Evolutionary conservation across 768 basidiomycete species (phyloP).

Genomic region (Xerocomus brunneocitrinus): DNA sequence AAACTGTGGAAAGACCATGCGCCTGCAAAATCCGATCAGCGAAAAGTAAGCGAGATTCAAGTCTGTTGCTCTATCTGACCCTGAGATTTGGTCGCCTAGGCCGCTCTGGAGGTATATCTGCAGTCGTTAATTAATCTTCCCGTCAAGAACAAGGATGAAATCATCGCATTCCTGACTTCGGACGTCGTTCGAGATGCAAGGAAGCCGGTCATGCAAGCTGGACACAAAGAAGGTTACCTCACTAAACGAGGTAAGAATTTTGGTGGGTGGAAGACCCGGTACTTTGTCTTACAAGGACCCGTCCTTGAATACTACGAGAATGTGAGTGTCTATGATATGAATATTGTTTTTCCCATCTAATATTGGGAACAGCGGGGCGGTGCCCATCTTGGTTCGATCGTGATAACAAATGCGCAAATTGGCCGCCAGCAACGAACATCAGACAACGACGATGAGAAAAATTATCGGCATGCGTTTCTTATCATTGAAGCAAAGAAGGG

Average conservation of each 20-base stretch:
- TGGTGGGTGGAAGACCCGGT: conserved; percentile 96
- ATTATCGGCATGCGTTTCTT: conserved; percentile 95
- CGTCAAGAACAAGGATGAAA: conserved; percentile 81
- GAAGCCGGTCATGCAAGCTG: conserved; percentile 72
- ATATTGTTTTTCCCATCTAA: conserved; percentile 8
- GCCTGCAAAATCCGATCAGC: conserved; percentile 92
- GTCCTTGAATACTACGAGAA: conserved; percentile 93
- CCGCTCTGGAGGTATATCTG: conserved; percentile 79
- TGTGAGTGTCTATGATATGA: conserved; percentile 49
- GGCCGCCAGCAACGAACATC: conserved; percentile 82
- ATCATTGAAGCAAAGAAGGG: conserved; percentile 86
- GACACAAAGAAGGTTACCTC: conserved; percentile 91
- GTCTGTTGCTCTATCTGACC: background rate
- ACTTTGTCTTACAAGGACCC: conserved; percentile 89
- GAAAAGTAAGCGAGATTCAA: conserved; percentile 60
- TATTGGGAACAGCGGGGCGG: conserved; percentile 69
- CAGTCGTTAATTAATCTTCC: conserved; percentile 78
- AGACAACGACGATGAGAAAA: conserved; percentile 75
- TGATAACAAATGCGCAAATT: conserved; percentile 90
- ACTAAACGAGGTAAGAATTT: conserved; percentile 98
- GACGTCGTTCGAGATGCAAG: conserved; percentile 77
- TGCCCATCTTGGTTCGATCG: conserved; percentile 84
- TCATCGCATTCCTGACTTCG: conserved; percentile 89
- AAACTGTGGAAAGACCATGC: conserved; percentile 96
- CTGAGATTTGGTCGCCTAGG: conserved; percentile 36